Evolutionary conservation across 2,329 filamentous ascomycete species (phyloP).

Genomic region (Aaosphaeria pasadenensis): DNA sequence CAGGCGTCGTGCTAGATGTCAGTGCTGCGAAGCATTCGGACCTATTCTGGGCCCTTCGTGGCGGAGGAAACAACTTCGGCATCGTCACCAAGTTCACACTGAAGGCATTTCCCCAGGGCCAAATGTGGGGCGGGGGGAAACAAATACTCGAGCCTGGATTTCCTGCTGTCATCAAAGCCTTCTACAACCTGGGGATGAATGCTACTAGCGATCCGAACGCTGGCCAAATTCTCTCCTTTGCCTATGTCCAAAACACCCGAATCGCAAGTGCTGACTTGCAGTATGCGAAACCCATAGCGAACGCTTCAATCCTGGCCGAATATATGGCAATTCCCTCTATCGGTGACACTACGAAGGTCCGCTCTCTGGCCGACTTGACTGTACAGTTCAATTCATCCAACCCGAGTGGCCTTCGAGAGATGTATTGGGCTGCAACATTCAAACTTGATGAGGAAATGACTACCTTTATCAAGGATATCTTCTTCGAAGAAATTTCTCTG

Average conservation of each 20-base stretch:
- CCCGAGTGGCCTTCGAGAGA: conserved; percentile 15
- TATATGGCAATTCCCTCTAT: conserved; percentile 21
- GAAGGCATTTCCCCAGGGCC: conserved; percentile 15
- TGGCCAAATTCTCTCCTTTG: conserved; percentile 26
- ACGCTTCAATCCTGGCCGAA: conserved; percentile 23
- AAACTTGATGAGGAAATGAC: conserved; percentile 21
- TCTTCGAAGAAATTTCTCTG: conserved; percentile 8
- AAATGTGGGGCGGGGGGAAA: conserved; percentile 15
- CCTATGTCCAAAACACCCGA: conserved; percentile 8
- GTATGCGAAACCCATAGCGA: conserved; percentile 19
- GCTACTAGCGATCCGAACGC: conserved; percentile 18
- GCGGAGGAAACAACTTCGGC: conserved; percentile 24
- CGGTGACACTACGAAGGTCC: conserved; percentile 13
- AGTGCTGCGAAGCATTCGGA: conserved; percentile 29
- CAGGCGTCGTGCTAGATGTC: conserved; percentile 14
- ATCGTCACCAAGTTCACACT: conserved; percentile 19
- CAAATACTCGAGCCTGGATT: conserved; percentile 9
- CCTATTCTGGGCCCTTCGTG: conserved; percentile 35
- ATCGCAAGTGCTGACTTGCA: conserved; percentile 16
- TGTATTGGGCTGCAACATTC: conserved; percentile 25
- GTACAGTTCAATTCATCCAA: conserved; percentile 12
- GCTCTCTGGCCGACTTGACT: conserved; percentile 18
- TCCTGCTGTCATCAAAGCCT: conserved; percentile 19
- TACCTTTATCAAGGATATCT: conserved; percentile 6
- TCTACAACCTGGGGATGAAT: conserved; percentile 22